phyloP scores from a whole-genome alignment of 345 rosid genomes.

The Abelmoschus esculentus region DNA sequence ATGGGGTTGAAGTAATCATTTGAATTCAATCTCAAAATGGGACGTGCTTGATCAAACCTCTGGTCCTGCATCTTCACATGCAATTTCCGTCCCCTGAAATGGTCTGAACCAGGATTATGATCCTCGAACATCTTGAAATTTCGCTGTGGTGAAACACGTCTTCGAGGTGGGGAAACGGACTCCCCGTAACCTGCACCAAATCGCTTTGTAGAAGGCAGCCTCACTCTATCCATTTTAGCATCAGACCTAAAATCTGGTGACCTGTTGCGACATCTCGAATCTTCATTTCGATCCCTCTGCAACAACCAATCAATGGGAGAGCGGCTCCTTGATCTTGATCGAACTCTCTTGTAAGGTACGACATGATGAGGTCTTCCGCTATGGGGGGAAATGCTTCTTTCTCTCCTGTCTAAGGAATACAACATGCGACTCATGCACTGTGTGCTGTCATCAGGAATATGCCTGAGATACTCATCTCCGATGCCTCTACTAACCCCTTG shows the following conservation, averaged over 20 bases:
- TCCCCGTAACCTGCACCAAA: conserved; percentile 27
- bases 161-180: conserved; percentile 28
- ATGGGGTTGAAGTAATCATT: conserved; percentile 22
- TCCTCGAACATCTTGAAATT: conserved; percentile 32
- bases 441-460: conserved; percentile 17
- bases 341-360: conserved; percentile 24
- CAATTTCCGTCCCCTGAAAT: conserved; percentile 31
- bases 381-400: conserved; percentile 37
- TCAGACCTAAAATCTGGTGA: conserved; percentile 37
- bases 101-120: conserved; percentile 24
- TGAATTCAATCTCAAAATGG: conserved; percentile 18
- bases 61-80: conserved; percentile 28
- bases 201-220: conserved; percentile 36
- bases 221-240: conserved; percentile 27
- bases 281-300: conserved; percentile 27
- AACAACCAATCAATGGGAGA: conserved; percentile 28
- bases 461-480: conserved; percentile 29
- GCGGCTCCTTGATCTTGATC: conserved; percentile 41
- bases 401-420: conserved; percentile 31
- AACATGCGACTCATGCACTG: conserved; percentile 29
- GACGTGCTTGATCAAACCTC: conserved; percentile 29
- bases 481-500: conserved; percentile 19
- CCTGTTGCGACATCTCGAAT: conserved; percentile 32
- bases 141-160: conserved; percentile 27
- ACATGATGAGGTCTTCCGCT: conserved; percentile 24